Evolutionary conservation across 306 rosid genomes (phyloP), one percentile per base, ranked within the genome.

Genomic region (Rosa persica): DNA sequence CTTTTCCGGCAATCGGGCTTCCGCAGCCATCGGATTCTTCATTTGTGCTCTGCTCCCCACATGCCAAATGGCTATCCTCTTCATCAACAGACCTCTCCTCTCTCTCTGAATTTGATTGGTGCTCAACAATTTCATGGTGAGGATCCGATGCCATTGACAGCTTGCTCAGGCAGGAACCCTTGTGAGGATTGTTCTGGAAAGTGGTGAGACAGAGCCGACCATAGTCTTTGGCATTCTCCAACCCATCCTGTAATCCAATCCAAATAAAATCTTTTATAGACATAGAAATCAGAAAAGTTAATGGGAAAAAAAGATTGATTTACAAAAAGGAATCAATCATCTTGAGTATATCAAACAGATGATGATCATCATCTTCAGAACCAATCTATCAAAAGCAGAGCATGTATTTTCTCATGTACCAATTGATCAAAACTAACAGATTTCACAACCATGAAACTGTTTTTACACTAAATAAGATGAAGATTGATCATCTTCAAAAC

Each of bases 241-340:
- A 62, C 85, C 88, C 80, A 71, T 88, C 91, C 76, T 87, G 84
- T 76, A 80, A 76, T 47, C 86, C 86, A 61, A 65, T 67, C 30
- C 16, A 52, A 51, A 15, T 9, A 16, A 47, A 19, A 36, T n/a
- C 52, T 7, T 16, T n/a, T 16, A 58, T 44, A 38, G 40, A 76
- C 39, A 4, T 40, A 55, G 0, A 55, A 25, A 69, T 16, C 5
- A 67, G 13, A 43, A 61, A 70, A 5, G 34, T 22, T 46, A n/a
- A 34, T 22, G 11, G 6, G 22, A 1, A 78, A 10, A 54, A 5
- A n/a, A 22, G 57, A 12, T n/a, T n/a, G 8, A 38, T 49, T 46
- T 46, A 10, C 38, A 60, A 8, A 17, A 44, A 25, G 20, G 36
- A 30, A 30, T 30, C 36, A 30, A 30, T 30, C 36, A 30, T 30